phyloP scores from a whole-genome alignment of 106 monocot genomes.

The Iris macrosiphon region DNA sequence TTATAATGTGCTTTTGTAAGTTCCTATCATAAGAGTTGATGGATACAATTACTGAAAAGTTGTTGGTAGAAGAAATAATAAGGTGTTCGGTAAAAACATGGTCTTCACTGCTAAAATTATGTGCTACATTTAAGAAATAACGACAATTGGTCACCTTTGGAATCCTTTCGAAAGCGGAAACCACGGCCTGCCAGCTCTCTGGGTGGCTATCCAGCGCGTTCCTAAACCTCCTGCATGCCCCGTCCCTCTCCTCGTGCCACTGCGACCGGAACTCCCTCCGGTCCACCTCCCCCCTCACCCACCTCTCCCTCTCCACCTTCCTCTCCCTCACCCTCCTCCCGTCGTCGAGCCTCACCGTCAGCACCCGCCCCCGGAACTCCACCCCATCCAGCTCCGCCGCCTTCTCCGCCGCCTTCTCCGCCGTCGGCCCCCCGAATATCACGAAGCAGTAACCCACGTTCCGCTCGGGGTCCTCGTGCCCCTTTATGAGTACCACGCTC shows the following conservation, averaged over 20 bases:
- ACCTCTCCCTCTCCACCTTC: constrained; percentile 55
- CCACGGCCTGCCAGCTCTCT: constrained; percentile 82
- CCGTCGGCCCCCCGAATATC: constrained; percentile 73
- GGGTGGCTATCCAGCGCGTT: constrained; percentile 65
- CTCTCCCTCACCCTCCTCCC: constrained; percentile 60
- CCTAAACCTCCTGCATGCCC: constrained; percentile 39
- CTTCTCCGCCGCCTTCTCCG: constrained; percentile 47
- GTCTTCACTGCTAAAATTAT: no score
- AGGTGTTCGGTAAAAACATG: no score
- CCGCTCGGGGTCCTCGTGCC: constrained; percentile 75
- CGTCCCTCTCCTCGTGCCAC: constrained; percentile 89
- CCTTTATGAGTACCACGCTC: constrained; percentile 71
- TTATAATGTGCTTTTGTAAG: no score
- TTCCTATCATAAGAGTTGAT: no score
- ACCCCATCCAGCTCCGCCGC: constrained; percentile 89
- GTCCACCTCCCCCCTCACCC: constrained; percentile 31
- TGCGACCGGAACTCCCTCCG: constrained; percentile 44
- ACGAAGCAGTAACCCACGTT: constrained; percentile 92
- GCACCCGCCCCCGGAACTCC: constrained; percentile 67
- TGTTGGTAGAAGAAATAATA: no score
- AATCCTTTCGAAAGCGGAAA: constrained; percentile 77
- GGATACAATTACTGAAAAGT: no score
- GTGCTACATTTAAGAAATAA: no score
- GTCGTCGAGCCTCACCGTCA: constrained; percentile 79
- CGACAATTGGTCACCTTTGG: no score